Percentiles rank a stretch among this genome's conserved stretches.
These are phyloP conservation scores for Termitomyces sp. DNA, from an alignment of 768 basidiomycete genomes.

Conservation along the genomic window DNA sequence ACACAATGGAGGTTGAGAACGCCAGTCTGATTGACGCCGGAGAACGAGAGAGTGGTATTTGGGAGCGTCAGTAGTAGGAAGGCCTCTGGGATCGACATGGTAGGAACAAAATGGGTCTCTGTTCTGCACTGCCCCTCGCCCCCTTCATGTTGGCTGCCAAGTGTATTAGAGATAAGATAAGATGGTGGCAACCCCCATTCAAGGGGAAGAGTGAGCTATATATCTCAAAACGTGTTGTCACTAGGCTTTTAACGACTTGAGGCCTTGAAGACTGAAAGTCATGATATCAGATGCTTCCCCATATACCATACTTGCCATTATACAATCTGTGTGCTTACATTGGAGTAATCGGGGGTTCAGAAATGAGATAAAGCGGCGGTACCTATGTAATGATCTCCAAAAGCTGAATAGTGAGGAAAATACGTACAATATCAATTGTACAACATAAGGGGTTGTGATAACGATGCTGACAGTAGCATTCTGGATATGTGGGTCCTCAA, in stretches of 20 bases:
- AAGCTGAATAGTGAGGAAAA: not conserved
- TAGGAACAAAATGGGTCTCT: not conserved
- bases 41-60: slow-evolving; percentile 37
- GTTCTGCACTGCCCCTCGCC: not conserved
- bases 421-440: not conserved
- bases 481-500: not conserved
- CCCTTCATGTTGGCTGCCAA: not conserved
- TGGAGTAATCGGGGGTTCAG: not conserved
- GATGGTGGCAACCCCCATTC: slow-evolving; percentile 1
- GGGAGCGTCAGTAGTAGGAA: slow-evolving; percentile 54
- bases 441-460: not conserved
- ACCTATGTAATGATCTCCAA: not conserved
- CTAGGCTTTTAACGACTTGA: not conserved
- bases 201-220: too few species aligned
- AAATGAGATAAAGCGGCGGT: not conserved
- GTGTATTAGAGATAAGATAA: slow-evolving; percentile 3
- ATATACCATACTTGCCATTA: not conserved
- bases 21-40: slow-evolving; percentile 34
- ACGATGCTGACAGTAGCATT: not conserved
- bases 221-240: too few species aligned
- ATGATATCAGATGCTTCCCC: too few species aligned
- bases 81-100: slow-evolving; percentile 31
- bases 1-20: slow-evolving; percentile 59
- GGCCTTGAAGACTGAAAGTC: too few species aligned
- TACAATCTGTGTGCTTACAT: too few species aligned